These are phyloP conservation scores for Microbotryum saponariae DNA, from an alignment of 1,284 basidiomycete species.

Conservation along the genomic window DNA sequence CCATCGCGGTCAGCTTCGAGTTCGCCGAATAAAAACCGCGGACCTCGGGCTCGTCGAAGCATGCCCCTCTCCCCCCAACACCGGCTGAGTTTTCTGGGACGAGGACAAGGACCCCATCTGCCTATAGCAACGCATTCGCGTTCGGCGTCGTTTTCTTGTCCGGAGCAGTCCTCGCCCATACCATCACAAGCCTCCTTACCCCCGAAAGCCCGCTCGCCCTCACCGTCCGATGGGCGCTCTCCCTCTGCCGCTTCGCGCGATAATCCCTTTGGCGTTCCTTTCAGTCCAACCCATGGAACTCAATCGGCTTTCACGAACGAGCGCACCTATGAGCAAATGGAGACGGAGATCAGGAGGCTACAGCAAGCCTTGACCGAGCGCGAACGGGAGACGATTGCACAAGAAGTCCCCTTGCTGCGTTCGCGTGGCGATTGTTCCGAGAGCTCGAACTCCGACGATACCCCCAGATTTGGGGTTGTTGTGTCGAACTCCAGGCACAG, in stretches of 20 bases:
- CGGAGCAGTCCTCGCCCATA: slow-evolving; percentile 85
- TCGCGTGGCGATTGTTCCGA: slow-evolving; percentile 38
- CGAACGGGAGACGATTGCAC: slow-evolving; percentile 69
- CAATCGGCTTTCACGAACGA: slow-evolving; percentile 14
- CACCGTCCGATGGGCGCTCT: slow-evolving; percentile 31
- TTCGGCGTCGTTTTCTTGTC: slow-evolving; percentile 75
- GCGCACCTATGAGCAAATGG: slow-evolving; percentile 55
- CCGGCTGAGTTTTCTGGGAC: slow-evolving; percentile 70
- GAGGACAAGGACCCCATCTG: slow-evolving; percentile 47
- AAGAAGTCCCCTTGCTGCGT: slow-evolving; percentile 45
- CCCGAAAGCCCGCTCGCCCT: slow-evolving; percentile 17
- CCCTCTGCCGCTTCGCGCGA: slow-evolving; percentile 36
- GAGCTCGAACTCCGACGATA: slow-evolving; percentile 48
- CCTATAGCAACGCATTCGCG: slow-evolving; percentile 64
- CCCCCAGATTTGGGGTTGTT: neutral
- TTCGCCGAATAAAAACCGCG: slow-evolving; percentile 2
- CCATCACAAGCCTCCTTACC: slow-evolving; percentile 45
- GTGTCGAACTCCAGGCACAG: too few species aligned
- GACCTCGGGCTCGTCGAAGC: slow-evolving; percentile 9
- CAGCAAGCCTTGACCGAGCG: slow-evolving; percentile 78
- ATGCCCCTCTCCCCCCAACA: slow-evolving; percentile 37
- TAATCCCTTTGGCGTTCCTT: slow-evolving; percentile 7
- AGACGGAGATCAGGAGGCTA: slow-evolving; percentile 83
- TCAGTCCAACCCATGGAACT: too few species aligned
- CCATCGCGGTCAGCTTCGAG: too few species aligned